Evolutionary conservation across 768 basidiomycete genomes (phyloP), one percentile per base, ranked within the genome.

Genomic region (Harrya chromipes): DNA sequence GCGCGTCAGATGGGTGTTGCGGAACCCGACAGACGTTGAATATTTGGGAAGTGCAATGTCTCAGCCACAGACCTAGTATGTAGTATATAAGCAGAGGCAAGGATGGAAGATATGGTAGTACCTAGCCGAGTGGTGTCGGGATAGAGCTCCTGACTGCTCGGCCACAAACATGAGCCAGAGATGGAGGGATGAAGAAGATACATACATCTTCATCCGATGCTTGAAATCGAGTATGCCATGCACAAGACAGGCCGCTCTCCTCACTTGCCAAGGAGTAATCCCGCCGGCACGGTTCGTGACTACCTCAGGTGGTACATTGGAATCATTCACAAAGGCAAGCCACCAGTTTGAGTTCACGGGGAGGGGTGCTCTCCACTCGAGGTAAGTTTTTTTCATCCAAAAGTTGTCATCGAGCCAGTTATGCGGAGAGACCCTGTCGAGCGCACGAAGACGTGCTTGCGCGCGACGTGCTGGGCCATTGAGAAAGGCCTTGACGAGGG

Each of bases 321-420:
- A 62, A 67, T 97, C 93, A 53, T 94, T 84, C 37, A 77, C 72
- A 64, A 94, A 88, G 3, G 90, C 75, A 20, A 97, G 73, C 94
- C 94, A 97, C 94, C 94, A 97, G 62, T 97, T 97, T 4, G 93
- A 94, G 66, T 97, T 87, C 56, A 98, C 71, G 47, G 89, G 74
- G 11, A 98, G 72, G 0, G 94, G 93, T 0, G 81, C 80, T 27
- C 94, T 80, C 84, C 85, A 91, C 69, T 90, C 86, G 42, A 88
- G 83, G 66, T 98, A 98, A 1, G 90, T 83, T 58, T 87, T 86
- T 58, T 86, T 82, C 50, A 82, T 71, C 95, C 94, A 97, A 57
- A 95, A 85, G 48, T 89, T 92, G 65, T 97, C 94, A 55, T 94
- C 82, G 11, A 98, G 79, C 94, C 94, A 98, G 64, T 95, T 97